Conservation (phyloP, 2,329 filamentous ascomycete genomes). For the Venturia effusa region DNA sequence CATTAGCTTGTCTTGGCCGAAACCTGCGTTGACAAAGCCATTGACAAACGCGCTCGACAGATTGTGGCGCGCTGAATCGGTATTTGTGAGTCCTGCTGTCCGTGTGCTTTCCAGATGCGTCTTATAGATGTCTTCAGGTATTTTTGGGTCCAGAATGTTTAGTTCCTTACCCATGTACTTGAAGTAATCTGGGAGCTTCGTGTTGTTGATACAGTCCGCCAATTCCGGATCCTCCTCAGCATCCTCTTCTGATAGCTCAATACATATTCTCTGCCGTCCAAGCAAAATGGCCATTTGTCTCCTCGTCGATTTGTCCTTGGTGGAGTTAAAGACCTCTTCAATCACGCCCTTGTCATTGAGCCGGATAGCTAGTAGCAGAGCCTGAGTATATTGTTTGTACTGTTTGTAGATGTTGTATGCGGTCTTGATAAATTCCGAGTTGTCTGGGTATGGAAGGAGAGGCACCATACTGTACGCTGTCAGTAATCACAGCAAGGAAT, state of each 20-base stretch:
- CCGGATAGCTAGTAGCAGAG: constrained; percentile 86
- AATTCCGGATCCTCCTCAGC: constrained; percentile 62
- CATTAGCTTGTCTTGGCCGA: constrained; percentile 96
- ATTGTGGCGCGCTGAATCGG: constrained; percentile 93
- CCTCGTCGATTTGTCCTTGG: constrained; percentile 70
- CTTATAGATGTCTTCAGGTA: constrained; percentile 98
- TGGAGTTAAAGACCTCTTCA: constrained; percentile 66
- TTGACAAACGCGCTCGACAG: constrained; percentile 94
- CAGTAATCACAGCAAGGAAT: constrained; percentile 14
- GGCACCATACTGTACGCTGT: constrained; percentile 67
- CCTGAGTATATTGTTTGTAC: constrained; percentile 87
- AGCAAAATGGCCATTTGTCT: constrained; percentile 93
- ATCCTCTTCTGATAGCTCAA: constrained; percentile 55
- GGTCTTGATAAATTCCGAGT: constrained; percentile 86
- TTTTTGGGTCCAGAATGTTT: constrained; percentile 93
- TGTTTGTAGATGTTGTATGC: constrained; percentile 89
- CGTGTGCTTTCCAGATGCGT: constrained; percentile 93
- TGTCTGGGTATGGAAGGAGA: constrained; percentile 92
- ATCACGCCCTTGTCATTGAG: constrained; percentile 83
- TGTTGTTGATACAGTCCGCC: constrained; percentile 76
- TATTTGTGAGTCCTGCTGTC: constrained; percentile 84
- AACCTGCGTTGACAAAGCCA: constrained; percentile 92
- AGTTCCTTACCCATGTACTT: constrained; percentile 89
- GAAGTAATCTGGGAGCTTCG: constrained; percentile 82
- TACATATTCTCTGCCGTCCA: constrained; percentile 77